Conservation (phyloP, 176 grass and related monocot genomes). For the Sorghum bicolor region Sorghum_bicolor_NCBIv3 NC_012875.2:49076501-49077000, state of each 20-base stretch:
- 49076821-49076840: slow-evolving; percentile 64
- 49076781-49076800: slow-evolving; percentile 34
- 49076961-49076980: not conserved
- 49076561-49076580: not conserved
- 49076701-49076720: slow-evolving; percentile 27
- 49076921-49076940: slow-evolving; percentile 27
- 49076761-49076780: slow-evolving; percentile 13
- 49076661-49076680: slow-evolving; percentile 46
- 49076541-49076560: slow-evolving; percentile 7
- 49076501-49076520: not conserved
- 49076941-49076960: slow-evolving; percentile 15
- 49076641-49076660: slow-evolving; percentile 46
- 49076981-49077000: slow-evolving; percentile 28
- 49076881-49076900: slow-evolving; percentile 56
- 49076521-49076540: not conserved
- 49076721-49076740: slow-evolving; percentile 53
- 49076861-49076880: slow-evolving; percentile 39
- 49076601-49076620: slow-evolving; percentile 10
- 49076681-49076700: slow-evolving; percentile 27
- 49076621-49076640: slow-evolving; percentile 27
- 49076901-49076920: slow-evolving; percentile 35
- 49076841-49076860: slow-evolving; percentile 36
- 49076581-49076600: slow-evolving; percentile 2
- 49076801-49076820: slow-evolving; percentile 33
- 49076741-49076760: slow-evolving; percentile 35